Conservation (phyloP, 179 eudicot genomes). For the Monotropa hypopitys region DNA sequence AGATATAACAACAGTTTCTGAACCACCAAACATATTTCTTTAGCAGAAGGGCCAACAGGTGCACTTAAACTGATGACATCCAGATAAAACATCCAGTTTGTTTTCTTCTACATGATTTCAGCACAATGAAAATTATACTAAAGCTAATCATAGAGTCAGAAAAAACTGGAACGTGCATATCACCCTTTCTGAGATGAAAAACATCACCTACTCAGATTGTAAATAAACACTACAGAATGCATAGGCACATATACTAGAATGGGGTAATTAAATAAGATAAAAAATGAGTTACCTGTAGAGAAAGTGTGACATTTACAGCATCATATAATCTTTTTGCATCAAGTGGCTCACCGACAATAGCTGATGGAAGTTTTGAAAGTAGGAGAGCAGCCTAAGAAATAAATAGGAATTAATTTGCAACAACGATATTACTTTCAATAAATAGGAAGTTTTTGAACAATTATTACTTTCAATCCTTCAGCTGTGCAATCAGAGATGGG, state of each 20-base stretch:
- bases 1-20: neutral
- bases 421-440: neutral
- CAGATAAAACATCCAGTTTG: neutral
- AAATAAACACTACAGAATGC: neutral
- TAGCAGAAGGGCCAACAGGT: neutral
- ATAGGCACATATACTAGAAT: neutral
- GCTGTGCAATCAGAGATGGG: conserved; percentile 52
- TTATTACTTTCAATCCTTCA: conserved; percentile 42
- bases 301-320: conserved; percentile 77
- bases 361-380: conserved; percentile 55
- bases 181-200: conserved; percentile 4
- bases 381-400: conserved; percentile 57
- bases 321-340: conserved; percentile 53
- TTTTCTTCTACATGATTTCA: neutral
- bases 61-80: neutral
- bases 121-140: neutral
- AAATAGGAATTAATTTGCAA: conserved; percentile 12
- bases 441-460: neutral
- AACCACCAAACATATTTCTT: neutral
- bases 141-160: neutral
- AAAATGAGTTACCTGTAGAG: conserved; percentile 60
- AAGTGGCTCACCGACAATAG: conserved; percentile 67
- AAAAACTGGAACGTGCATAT: neutral
- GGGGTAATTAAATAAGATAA: neutral
- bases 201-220: neutral